These are phyloP conservation scores for Ustilago trichophora DNA, from an alignment of 1,284 basidiomycete species.

Conservation along the genomic window DNA sequence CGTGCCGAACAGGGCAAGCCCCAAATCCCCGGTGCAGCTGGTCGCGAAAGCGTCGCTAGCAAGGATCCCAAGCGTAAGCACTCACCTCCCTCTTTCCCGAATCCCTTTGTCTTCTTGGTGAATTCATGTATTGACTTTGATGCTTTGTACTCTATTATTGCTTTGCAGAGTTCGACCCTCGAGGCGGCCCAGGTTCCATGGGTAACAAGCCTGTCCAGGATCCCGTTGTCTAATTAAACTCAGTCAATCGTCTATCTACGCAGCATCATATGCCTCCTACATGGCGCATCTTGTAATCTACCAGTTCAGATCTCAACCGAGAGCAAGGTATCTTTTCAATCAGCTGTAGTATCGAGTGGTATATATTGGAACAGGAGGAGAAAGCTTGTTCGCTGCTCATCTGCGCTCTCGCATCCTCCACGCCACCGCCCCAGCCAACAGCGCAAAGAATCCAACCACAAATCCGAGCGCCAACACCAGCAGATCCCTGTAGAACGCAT, in stretches of 20 bases:
- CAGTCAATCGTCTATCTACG: no score
- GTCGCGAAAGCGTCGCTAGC: slow-evolving; percentile 39
- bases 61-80: slow-evolving; percentile 51
- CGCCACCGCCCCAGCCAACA: slow-evolving; percentile 26
- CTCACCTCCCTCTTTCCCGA: not conserved
- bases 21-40: slow-evolving; percentile 46
- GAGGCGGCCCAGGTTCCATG: slow-evolving; percentile 50
- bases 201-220: slow-evolving; percentile 51
- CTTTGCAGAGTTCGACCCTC: slow-evolving; percentile 41
- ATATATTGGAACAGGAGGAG: no score
- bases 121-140: no score
- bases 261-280: not conserved
- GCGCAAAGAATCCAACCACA: slow-evolving; percentile 39
- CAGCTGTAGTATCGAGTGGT: no score
- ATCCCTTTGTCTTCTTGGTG: no score
- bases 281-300: not conserved
- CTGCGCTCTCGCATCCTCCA: slow-evolving; percentile 42
- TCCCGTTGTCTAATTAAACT: slow-evolving; percentile 39
- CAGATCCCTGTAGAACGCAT: slow-evolving; percentile 53
- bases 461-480: slow-evolving; percentile 51
- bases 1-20: slow-evolving; percentile 43
- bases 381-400: no score
- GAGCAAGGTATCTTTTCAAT: no score
- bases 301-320: no score
- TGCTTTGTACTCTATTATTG: no score